These are phyloP conservation scores for Fusarium equiseti DNA, from an alignment of 2,329 filamentous ascomycete genomes.

Conservation along the genomic window DNA sequence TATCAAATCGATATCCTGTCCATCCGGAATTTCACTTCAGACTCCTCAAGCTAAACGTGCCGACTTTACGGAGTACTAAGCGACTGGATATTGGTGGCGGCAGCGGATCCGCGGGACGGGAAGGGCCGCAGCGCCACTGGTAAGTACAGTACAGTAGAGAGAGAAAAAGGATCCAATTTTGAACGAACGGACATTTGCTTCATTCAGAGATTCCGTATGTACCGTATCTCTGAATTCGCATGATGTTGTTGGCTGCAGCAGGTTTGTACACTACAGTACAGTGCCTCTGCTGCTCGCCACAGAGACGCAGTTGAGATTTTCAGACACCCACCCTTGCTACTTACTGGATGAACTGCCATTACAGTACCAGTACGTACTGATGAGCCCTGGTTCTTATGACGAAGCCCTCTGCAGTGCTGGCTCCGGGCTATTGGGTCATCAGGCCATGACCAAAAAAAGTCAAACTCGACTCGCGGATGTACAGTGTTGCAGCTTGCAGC, in stretches of 20 bases:
- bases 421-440: conserved; percentile 33
- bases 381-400: conserved; percentile 31
- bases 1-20: not conserved
- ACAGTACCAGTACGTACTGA: not conserved
- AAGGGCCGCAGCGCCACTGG: conserved; percentile 45
- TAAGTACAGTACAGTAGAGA: not conserved
- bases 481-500: conserved; percentile 42
- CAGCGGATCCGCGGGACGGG: conserved; percentile 43
- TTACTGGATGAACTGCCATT: not conserved
- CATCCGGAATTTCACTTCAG: not conserved
- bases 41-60: not conserved
- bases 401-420: conserved; percentile 25
- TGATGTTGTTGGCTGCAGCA: conserved; percentile 5
- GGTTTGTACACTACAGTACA: not conserved
- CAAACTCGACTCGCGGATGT: conserved; percentile 43
- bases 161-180: conserved; percentile 20
- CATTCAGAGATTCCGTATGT: not conserved
- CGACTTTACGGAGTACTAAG: not conserved
- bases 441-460: conserved; percentile 24
- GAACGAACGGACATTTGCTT: conserved; percentile 14
- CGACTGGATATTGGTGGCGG: conserved; percentile 34
- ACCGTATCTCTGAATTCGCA: not conserved
- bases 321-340: conserved; percentile 7
- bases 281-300: conserved; percentile 1
- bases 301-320: not conserved